Evolutionary conservation across 1,139 yeast species (phyloP), one percentile per base, ranked within the genome.

Genomic region (Kurtzmaniella natalensis): DNA sequence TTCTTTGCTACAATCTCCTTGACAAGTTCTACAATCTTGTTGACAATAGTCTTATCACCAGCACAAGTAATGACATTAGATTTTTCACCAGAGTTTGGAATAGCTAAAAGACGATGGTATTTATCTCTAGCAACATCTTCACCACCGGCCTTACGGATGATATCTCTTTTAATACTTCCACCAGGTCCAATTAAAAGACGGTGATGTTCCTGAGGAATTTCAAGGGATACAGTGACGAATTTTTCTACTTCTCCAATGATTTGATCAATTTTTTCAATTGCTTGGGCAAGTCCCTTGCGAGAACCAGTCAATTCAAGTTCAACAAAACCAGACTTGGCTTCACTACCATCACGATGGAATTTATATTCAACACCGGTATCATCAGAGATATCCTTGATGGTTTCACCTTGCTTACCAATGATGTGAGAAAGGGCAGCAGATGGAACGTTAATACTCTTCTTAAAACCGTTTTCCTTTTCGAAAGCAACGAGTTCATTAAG

Each of bases 331-430:
- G 39, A 37, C 33, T 62, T 55, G 43, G 68, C 67, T 47, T 72
- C 69, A 22, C 56, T 61, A 22, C 57, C 60, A 40, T 72, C 74
- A 47, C 76, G 73, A 44, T 68, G 57, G 51, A 83, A 78, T 44
- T 75, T 75, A 57, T 86, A 77, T 45, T 83, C 83, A 35, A 88
- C 79, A 41, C 92, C 94, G 36, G 82, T 72, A 32, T 80, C 86
- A 44, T 81, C 94, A 46, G 87, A 78, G 39, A 94, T 80, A 52
- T 84, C 88, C 42, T 81, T 85, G 49, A 94, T 84, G 39, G 73
- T 76, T 45, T 84, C 94, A 56, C 97, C 97, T 39, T 73, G 70
- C 51, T 83, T 86, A 51, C 98, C 98, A 55, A 94, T 88, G 38
- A 94, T 81, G 54, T 89, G 73, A 13, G 96, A 72, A 42, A 89